Evolutionary conservation across 2,329 filamentous ascomycete species (phyloP).

Genomic region (Verticillium tricorpus): DNA sequence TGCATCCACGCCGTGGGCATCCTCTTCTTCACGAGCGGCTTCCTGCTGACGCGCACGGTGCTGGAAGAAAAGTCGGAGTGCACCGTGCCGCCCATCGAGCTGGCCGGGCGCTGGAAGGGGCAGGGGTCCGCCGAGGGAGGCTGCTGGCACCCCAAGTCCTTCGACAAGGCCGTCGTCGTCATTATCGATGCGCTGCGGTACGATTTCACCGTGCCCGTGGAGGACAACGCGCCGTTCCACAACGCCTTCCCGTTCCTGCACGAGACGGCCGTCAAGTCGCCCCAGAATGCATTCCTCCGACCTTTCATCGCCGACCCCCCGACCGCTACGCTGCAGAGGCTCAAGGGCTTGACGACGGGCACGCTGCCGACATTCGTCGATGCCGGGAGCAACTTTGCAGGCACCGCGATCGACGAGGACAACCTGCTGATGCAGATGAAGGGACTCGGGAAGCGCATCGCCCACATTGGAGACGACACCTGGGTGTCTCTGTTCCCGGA

Average conservation of each 20-base stretch:
- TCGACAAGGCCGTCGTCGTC: conserved; percentile 85
- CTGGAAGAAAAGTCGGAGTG: conserved; percentile 74
- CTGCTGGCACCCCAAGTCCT: conserved; percentile 95
- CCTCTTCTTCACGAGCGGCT: conserved; percentile 90
- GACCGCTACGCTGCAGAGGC: conserved; percentile 83
- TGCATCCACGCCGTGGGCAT: conserved; percentile 76
- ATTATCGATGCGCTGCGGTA: conserved; percentile 93
- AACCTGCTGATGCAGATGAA: conserved; percentile 64
- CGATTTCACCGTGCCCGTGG: conserved; percentile 86
- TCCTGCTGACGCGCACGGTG: conserved; percentile 82
- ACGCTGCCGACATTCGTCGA: conserved; percentile 94
- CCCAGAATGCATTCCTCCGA: conserved; percentile 79
- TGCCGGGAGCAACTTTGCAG: conserved; percentile 90
- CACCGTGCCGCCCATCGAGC: conserved; percentile 59
- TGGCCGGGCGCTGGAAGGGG: conserved; percentile 30
- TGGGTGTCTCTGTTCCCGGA: conserved; percentile 91
- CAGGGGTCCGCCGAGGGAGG: conserved; percentile 52
- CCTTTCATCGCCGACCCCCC: conserved; percentile 98
- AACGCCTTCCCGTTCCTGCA: conserved; percentile 84
- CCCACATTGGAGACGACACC: conserved; percentile 95
- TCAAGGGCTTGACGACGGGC: conserved; percentile 93
- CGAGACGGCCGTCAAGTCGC: conserved; percentile 69
- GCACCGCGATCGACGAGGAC: conserved; percentile 93
- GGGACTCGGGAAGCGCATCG: conserved; percentile 67
- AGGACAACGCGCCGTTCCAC: conserved; percentile 61